Evolutionary conservation across 257 asterid species (phyloP), one percentile per base, ranked within the genome.

Genomic region (Nicotiana undulata): DNA sequence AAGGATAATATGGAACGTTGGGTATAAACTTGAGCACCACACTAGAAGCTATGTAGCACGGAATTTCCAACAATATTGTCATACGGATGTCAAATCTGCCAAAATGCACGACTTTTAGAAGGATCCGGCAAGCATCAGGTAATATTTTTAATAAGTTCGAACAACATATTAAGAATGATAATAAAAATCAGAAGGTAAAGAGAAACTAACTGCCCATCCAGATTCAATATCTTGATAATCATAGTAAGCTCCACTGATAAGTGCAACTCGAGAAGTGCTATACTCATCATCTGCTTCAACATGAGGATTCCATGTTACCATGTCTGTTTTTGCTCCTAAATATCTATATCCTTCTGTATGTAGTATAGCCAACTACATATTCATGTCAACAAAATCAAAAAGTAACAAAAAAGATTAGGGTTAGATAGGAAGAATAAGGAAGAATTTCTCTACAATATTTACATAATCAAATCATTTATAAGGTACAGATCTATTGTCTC

Each of bases 251-350:
- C 98, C 97, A 24, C 65, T 89, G 56, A 75, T 79, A 56, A 93
- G 86, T 64, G 94, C 84, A 24, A 92, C 86, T 6, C 75, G 85
- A 22, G 96, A 89, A 76, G 92, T 88, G 8, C 86, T 84, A 78
- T 90, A 93, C 52, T 92, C 98, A 13, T 92, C 94, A 34, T 91
- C 96, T 5, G n/a, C 49, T 76, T 91, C 94, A 13, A 93, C 93
- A 0, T 34, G 20, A 12, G 98, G 96, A 61, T 85, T 88, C 80
- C 86, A 90, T 3, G 92, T 93, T 56, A 56, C 83, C 18, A 90
- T 90, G 77, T 87, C 96, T 83, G 90, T 93, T 77, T 93, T 92
- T 24, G 85, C 96, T 32, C 98, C 97, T 28, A 84, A 18, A 81
- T 92, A 92, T 7, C 93, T 89, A 52, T 6, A 86, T 22, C 96